phyloP scores from a whole-genome alignment of 768 basidiomycete species.

The Hygrocybe coccinea region DNA sequence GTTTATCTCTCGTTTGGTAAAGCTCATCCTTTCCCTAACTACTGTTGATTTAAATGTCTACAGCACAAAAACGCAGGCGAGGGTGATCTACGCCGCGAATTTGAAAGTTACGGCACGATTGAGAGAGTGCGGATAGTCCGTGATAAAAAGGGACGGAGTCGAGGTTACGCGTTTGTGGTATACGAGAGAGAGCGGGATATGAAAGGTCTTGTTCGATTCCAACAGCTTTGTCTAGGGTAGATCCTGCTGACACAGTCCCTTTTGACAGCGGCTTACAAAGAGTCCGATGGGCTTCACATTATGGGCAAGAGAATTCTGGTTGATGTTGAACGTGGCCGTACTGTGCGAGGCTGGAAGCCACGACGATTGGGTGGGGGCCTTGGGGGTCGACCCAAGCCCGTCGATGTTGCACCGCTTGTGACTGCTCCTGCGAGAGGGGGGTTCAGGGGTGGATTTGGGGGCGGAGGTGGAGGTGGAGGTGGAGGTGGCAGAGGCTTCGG shows the following conservation, averaged over 20 bases:
- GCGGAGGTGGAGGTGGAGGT: slow-evolving; percentile 34
- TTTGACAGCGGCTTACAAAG: slow-evolving; percentile 85
- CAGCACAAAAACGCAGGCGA: slow-evolving; percentile 93
- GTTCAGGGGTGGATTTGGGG: slow-evolving; percentile 44
- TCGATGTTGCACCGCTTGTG: slow-evolving; percentile 39
- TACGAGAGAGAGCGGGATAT: slow-evolving; percentile 98
- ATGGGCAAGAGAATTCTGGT: slow-evolving; percentile 95
- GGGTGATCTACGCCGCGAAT: slow-evolving; percentile 87
- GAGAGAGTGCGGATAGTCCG: slow-evolving; percentile 91
- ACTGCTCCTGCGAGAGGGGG: slow-evolving; percentile 37
- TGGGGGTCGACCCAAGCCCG: slow-evolving; percentile 93
- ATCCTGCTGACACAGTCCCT: not conserved
- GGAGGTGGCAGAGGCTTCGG: slow-evolving; percentile 42
- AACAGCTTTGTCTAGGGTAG: not conserved
- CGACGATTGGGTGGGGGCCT: slow-evolving; percentile 94
- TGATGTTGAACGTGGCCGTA: slow-evolving; percentile 96
- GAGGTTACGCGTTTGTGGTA: slow-evolving; percentile 95
- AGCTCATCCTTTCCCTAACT: slow-evolving; percentile 14
- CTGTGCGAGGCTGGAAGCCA: slow-evolving; percentile 98
- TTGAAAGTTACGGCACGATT: slow-evolving; percentile 91
- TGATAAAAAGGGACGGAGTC: slow-evolving; percentile 80
- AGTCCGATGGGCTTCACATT: slow-evolving; percentile 93
- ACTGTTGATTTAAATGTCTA: slow-evolving; percentile 17
- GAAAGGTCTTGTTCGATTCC: slow-evolving; percentile 66
- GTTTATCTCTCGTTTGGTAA: slow-evolving; percentile 88